Evolutionary conservation across 2,329 filamentous ascomycete genomes (phyloP), one percentile per base, ranked within the genome.

Genomic region (Neurospora crassa): DNA sequence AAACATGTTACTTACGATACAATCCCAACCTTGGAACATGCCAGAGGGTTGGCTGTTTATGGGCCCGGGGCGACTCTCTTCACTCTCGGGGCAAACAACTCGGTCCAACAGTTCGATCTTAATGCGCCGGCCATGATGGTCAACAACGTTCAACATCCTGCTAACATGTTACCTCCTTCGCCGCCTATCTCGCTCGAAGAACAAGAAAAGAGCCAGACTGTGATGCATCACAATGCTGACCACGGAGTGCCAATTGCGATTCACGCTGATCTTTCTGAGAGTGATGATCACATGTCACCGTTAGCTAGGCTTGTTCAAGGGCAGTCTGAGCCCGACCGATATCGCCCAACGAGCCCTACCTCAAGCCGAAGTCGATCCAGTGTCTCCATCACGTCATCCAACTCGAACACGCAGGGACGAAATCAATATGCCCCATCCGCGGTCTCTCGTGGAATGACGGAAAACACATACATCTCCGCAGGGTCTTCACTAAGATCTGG

Each of bases 81-180:
- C 81, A 97, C 95, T 0, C 83, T 98, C 20, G 93, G 94, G 1
- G 90, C 91, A 53, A 93, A 95, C 76, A 91, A 95, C 78, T 96
- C 93, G 3, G 91, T 97, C 2, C 95, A 98, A 80, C 96, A 99
- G 79, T 98, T 97, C 79, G 94, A 98, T 79, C 85, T 98, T 63
- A 97, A 96, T 77, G 92, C 92, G 10, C 89, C 91, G 8, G 88
- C 92, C 14, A 84, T 89, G 78, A 89, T 97, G 84, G 92, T 97
- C 40, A 90, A 91, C 73, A 94, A 94, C 78, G 91, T 96, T 14
- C 94, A 97, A 77, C 94, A 97, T 79, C 88, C 91, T 41, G 92
- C 93, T 29, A 89, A 91, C 73, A 85, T 91, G 40, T 86, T 94
- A 16, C 92, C 93, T 40, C 92, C 94, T 0, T 94, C 92, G 1